phyloP scores from a whole-genome alignment of 768 basidiomycete genomes.

The Epithele typhae region DNA sequence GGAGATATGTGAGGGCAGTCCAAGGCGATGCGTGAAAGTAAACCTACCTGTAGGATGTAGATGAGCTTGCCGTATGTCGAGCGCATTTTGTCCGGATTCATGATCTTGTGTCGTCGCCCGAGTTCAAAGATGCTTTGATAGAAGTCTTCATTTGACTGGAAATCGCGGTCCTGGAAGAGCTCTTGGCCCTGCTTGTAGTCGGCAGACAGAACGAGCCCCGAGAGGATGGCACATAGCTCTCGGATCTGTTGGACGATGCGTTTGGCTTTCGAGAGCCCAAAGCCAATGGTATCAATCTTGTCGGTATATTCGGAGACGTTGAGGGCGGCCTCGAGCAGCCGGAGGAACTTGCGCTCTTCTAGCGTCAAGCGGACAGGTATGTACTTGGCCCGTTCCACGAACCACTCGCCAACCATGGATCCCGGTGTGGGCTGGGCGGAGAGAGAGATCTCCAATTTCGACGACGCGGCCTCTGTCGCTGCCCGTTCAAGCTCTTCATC shows the following conservation, averaged over 20 bases:
- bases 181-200: constrained; percentile 90
- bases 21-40: not conserved
- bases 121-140: constrained; percentile 80
- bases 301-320: constrained; percentile 87
- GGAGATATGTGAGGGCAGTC: no score
- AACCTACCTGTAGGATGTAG: constrained; percentile 70
- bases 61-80: constrained; percentile 85
- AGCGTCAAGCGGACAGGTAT: constrained; percentile 78
- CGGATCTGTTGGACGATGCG: constrained; percentile 84
- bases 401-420: constrained; percentile 74
- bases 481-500: constrained; percentile 34
- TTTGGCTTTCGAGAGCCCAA: constrained; percentile 77
- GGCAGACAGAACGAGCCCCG: constrained; percentile 74
- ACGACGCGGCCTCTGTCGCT: constrained; percentile 17
- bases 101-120: constrained; percentile 82
- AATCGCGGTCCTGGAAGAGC: constrained; percentile 77
- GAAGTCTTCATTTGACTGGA: constrained; percentile 74
- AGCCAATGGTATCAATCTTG: constrained; percentile 81
- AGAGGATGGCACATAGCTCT: constrained; percentile 84
- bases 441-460: constrained; percentile 38
- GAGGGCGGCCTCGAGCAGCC: constrained; percentile 80
- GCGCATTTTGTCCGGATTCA: constrained; percentile 91
- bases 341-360: constrained; percentile 76
- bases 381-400: constrained; percentile 74
- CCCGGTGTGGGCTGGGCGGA: constrained; percentile 59